These are phyloP conservation scores for Penicillium manginii DNA, from an alignment of 495 filamentous ascomycete genomes.

Conservation along the genomic window DNA sequence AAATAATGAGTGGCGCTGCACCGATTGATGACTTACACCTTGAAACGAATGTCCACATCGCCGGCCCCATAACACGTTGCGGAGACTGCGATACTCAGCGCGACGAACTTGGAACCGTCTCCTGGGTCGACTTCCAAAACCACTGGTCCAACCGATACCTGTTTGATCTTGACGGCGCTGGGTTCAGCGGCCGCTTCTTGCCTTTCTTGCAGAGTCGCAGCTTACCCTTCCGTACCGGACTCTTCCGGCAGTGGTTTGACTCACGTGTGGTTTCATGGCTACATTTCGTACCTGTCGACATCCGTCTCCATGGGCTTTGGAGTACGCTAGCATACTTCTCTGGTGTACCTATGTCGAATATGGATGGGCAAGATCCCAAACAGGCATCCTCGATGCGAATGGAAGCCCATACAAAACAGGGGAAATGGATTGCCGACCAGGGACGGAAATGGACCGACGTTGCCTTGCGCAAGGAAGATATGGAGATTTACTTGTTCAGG, in stretches of 20 bases:
- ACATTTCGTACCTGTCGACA: constrained; percentile 78
- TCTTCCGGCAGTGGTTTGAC: constrained; percentile 79
- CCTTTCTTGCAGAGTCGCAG: constrained; percentile 64
- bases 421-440: constrained; percentile 66
- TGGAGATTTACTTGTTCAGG: constrained; percentile 82
- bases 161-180: constrained; percentile 71
- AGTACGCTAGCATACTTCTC: constrained; percentile 68
- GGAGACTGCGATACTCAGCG: constrained; percentile 56
- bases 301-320: constrained; percentile 67
- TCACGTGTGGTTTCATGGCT: constrained; percentile 71
- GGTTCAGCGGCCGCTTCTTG: constrained; percentile 65
- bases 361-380: neutral
- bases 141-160: constrained; percentile 68
- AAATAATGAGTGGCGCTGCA: constrained; percentile 39
- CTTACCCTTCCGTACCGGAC: constrained; percentile 63
- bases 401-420: constrained; percentile 49
- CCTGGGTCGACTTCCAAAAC: constrained; percentile 54
- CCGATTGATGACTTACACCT: constrained; percentile 34
- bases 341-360: constrained; percentile 32
- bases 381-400: constrained; percentile 22
- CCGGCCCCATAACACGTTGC: constrained; percentile 58
- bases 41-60: constrained; percentile 48
- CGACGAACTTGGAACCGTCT: constrained; percentile 52
- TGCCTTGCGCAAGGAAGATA: constrained; percentile 76
- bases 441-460: constrained; percentile 66